Evolutionary conservation across 108 stramenopile species (phyloP), one percentile per base, ranked within the genome.

Genomic region (Nannochloropsis gaditana): DNA sequence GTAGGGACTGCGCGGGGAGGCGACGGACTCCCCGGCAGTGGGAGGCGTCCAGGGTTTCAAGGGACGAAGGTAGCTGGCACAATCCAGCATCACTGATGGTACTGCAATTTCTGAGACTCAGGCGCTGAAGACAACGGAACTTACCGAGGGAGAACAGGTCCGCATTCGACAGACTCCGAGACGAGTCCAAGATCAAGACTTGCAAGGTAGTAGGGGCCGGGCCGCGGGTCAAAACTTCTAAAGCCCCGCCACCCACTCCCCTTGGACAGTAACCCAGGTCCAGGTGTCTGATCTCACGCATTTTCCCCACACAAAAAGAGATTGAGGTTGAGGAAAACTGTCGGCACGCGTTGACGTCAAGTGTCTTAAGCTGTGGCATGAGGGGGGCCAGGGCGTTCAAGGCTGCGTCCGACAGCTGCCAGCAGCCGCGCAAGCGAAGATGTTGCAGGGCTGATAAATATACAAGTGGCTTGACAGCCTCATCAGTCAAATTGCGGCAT

Each of bases 191-290:
- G n/a, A 73, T 73, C 5, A 73, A 6, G 59, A n/a, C n/a, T 73
- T 73, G 59, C 6, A 73, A 73, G 59, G 59, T 73, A n/a, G 59
- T n/a, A 8, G 59, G 3, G 59, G 59, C 59, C 59, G 19, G 59
- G 59, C 59, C 59, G 3, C 59, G 59, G 59, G 59, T 73, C 19
- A 73, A n/a, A 4, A 0, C 1, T n/a, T 73, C 59, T n/a, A 73
- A 73, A 4, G 59, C 6, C 59, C n/a, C 59, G 19, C 59, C 2
- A 15, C 59, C 59, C n/a, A 73, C n/a, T 6, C 59, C 59, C 59
- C n/a, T n/a, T n/a, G 59, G 59, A 6, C 59, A 73, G n/a, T 73
- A 73, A 73, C 59, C 59, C 59, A 73, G 59, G 59, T 73, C 59
- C 59, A 73, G 59, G n/a, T 6, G 8, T n/a, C n/a, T n/a, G n/a